Conservation (phyloP, 208 protist genomes). For the Crithidia sp. region DNA sequence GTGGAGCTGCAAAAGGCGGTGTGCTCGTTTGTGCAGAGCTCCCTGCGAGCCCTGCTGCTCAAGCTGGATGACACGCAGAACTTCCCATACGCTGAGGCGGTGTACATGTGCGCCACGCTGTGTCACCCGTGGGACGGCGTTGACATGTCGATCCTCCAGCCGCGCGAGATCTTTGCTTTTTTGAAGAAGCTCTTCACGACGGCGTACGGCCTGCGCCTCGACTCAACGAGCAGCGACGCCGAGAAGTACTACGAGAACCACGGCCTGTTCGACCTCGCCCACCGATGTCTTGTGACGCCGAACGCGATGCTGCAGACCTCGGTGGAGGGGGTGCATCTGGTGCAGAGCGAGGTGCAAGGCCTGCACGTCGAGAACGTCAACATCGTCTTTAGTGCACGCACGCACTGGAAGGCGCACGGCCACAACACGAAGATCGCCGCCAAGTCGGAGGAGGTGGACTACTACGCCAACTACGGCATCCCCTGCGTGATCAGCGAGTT, state of each 20-base stretch:
- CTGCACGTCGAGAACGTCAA: conserved; percentile 80
- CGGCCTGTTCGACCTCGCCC: conserved; percentile 72
- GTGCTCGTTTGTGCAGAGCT: conserved; percentile 78
- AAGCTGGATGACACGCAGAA: conserved; percentile 32
- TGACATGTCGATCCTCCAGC: conserved; percentile 84
- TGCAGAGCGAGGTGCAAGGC: conserved; percentile 84
- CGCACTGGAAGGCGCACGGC: conserved; percentile 74
- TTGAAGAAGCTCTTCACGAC: conserved; percentile 56
- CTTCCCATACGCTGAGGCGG: conserved; percentile 40
- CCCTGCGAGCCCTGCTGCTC: conserved; percentile 54
- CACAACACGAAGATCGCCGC: conserved; percentile 33
- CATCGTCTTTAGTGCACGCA: conserved; percentile 74
- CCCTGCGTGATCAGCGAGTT: conserved; percentile 73
- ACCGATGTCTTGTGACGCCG: conserved; percentile 72
- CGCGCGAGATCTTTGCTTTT: conserved; percentile 77
- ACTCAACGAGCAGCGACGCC: conserved; percentile 19
- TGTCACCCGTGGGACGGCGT: conserved; percentile 88
- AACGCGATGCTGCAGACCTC: conserved; percentile 80
- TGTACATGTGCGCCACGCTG: conserved; percentile 78
- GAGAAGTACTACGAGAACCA: conserved; percentile 48
- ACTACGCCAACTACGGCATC: conserved; percentile 71
- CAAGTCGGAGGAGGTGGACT: conserved; percentile 49
- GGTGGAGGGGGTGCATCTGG: conserved; percentile 66
- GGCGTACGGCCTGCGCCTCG: conserved; percentile 25
- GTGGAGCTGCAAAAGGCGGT: conserved; percentile 74